These are phyloP conservation scores for Paracamarosporium sp. DNA, from an alignment of 2,329 filamentous ascomycete genomes.

Conservation along the genomic window DNA sequence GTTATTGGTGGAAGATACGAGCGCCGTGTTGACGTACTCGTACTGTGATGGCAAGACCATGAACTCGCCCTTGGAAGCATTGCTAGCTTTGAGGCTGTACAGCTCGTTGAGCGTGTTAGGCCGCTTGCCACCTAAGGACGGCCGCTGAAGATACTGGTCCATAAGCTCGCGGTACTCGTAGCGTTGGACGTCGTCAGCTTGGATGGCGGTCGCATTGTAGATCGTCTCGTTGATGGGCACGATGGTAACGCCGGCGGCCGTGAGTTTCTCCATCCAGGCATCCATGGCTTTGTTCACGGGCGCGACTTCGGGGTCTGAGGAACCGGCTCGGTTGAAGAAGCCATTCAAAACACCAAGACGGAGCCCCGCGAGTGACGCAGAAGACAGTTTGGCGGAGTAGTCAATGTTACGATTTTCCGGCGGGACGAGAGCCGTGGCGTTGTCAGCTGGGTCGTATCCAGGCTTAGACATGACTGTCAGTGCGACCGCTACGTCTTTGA, in stretches of 20 bases:
- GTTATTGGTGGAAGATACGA: conserved; percentile 60
- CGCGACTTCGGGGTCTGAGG: conserved; percentile 57
- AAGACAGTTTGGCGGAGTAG: conserved; percentile 53
- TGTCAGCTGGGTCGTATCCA: conserved; percentile 60
- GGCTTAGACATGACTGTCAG: conserved; percentile 61
- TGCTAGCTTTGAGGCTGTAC: conserved; percentile 49
- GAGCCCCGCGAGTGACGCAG: conserved; percentile 46
- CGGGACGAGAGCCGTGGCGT: conserved; percentile 59
- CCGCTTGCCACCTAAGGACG: conserved; percentile 51
- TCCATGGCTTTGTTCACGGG: conserved; percentile 64
- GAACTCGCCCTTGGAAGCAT: conserved; percentile 53
- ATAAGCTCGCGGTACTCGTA: conserved; percentile 66
- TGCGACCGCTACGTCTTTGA: conserved; percentile 59
- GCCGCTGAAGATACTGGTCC: conserved; percentile 61
- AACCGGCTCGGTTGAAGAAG: conserved; percentile 63
- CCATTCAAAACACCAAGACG: conserved; percentile 61
- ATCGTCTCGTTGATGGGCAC: conserved; percentile 56
- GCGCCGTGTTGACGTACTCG: conserved; percentile 59
- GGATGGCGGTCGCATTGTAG: conserved; percentile 62
- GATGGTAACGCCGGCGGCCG: conserved; percentile 56
- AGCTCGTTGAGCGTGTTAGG: conserved; percentile 58
- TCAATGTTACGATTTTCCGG: conserved; percentile 50
- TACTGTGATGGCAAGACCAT: conserved; percentile 67
- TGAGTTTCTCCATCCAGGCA: conserved; percentile 54
- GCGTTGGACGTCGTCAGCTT: conserved; percentile 63